Evolutionary conservation across 345 rosid genomes (phyloP), one percentile per base, ranked within the genome.

Genomic region (Turritis glabra): DNA sequence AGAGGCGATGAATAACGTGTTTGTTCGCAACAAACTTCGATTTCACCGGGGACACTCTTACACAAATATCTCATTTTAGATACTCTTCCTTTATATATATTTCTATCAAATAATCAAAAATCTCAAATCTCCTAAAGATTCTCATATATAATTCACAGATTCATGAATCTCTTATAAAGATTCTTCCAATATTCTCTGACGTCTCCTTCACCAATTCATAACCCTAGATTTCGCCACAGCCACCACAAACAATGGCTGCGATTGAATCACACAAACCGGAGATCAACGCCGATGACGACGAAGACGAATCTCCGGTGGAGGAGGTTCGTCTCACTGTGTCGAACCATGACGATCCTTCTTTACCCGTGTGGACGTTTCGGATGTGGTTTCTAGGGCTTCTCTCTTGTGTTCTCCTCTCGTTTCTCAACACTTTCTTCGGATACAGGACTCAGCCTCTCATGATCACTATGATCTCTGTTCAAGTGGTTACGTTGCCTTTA

Each of bases 291-390:
- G 18, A 12, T 27, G 77, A 69, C 33, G 83, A 82, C 25, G 84
- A 80, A 17, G 88, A 80, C 48, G 76, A 69, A 14, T 81, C 92
- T 33, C 87, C 88, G 0, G 55, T 88, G 1, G 92, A 88, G 69
- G 55, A 88, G 72, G 92, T 88, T 74, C 84, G 85, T 51, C 81
- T 88, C 12, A 88, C 88, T 7, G 92, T 85, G 0, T 67, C 87
- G 1, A 85, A 77, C 78, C 64, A 74, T 46, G 89, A 88, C 54
- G 87, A 88, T 74, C 81, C 84, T 19, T 67, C 84, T 17, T 76
- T 88, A 1, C 86, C 92, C 0, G 90, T 86, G 8, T 88, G 84
- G 83, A 88, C 92, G 14, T 88, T 84, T 65, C 85, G 93, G 2
- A 86, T 84, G 90, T 88, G 90, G 87, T 57, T 80, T 61, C 77